Percentiles rank a stretch among this genome's conserved stretches.
These are phyloP conservation scores for Tylopilus rubrobrunneus DNA, from an alignment of 768 basidiomycete species.

Conservation along the genomic window DNA sequence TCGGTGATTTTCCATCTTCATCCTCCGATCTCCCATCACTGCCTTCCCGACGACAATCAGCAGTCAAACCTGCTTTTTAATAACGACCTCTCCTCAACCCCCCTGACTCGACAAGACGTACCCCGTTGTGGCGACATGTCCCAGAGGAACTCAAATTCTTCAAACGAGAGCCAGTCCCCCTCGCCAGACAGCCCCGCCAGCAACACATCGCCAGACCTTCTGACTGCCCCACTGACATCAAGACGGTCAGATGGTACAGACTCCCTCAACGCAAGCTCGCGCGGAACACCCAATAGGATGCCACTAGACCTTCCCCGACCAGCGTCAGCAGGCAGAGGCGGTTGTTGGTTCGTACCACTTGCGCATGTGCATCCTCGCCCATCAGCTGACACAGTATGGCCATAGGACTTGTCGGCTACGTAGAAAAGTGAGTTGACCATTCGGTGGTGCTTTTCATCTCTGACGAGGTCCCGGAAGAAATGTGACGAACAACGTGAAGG, in stretches of 20 bases:
- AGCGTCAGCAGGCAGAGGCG: constrained; percentile 61
- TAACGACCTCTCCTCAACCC: constrained; percentile 22
- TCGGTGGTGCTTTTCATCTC: not conserved
- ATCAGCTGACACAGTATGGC: constrained; percentile 7
- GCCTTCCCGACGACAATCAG: constrained; percentile 21
- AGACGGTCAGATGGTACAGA: constrained; percentile 34
- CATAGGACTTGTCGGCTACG: constrained; percentile 78
- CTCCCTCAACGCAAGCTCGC: constrained; percentile 16
- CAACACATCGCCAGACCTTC: constrained; percentile 45
- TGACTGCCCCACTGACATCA: constrained; percentile 34
- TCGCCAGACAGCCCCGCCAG: constrained; percentile 41
- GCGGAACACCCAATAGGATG: constrained; percentile 45
- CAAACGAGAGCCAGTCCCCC: constrained; percentile 48
- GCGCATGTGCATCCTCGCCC: not conserved
- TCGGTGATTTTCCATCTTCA: constrained; percentile 27
- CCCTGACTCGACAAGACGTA: constrained; percentile 21
- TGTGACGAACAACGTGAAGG: constrained; percentile 83
- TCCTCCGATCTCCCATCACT: constrained; percentile 28
- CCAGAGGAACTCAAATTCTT: constrained; percentile 44
- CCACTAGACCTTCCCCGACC: constrained; percentile 50
- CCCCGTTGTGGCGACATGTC: constrained; percentile 38
- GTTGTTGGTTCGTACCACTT: constrained; percentile 63
- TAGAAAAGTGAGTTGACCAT: constrained; percentile 56
- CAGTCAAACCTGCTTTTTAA: constrained; percentile 20
- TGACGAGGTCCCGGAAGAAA: constrained; percentile 50